A percentile compares a stretch with the other conserved stretches of the same genome.
Evolutionary conservation across 1,284 basidiomycete genomes (phyloP).

Genomic region (Marasmius oreades): DNA sequence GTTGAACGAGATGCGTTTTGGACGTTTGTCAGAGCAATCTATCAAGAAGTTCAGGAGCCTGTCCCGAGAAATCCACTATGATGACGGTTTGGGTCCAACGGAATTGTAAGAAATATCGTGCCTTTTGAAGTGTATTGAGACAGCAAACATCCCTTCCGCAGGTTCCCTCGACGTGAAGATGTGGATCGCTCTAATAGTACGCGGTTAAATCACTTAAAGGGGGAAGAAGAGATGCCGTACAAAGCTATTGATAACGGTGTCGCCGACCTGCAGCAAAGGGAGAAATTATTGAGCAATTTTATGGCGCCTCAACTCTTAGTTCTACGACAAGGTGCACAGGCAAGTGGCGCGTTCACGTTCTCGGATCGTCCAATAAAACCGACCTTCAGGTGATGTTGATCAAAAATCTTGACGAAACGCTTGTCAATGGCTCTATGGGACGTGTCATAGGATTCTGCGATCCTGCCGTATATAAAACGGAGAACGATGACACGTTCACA

Average conservation of each 20-base stretch:
- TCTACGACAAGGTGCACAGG: slow-evolving; percentile 61
- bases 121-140: slow-evolving; percentile 2
- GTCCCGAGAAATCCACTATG: slow-evolving; percentile 57
- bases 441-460: slow-evolving; percentile 71
- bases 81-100: slow-evolving; percentile 78
- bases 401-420: slow-evolving; percentile 59
- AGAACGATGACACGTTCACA: slow-evolving; percentile 14
- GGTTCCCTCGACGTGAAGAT: slow-evolving; percentile 85
- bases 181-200: slow-evolving; percentile 82
- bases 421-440: slow-evolving; percentile 92
- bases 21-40: slow-evolving; percentile 46
- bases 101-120: slow-evolving; percentile 55
- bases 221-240: slow-evolving; percentile 39
- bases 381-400: slow-evolving; percentile 70
- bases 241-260: slow-evolving; percentile 51
- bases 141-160: slow-evolving; percentile 25
- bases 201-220: slow-evolving; percentile 52
- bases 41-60: slow-evolving; percentile 57
- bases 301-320: slow-evolving; percentile 63
- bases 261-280: slow-evolving; percentile 46
- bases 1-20: slow-evolving; percentile 89
- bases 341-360: neutral
- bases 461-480: slow-evolving; percentile 35
- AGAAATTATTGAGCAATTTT: slow-evolving; percentile 69
- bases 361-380: neutral